Conservation (phyloP, 371 early-diverging fungal genomes). For the Mortierella sp. region DNA sequence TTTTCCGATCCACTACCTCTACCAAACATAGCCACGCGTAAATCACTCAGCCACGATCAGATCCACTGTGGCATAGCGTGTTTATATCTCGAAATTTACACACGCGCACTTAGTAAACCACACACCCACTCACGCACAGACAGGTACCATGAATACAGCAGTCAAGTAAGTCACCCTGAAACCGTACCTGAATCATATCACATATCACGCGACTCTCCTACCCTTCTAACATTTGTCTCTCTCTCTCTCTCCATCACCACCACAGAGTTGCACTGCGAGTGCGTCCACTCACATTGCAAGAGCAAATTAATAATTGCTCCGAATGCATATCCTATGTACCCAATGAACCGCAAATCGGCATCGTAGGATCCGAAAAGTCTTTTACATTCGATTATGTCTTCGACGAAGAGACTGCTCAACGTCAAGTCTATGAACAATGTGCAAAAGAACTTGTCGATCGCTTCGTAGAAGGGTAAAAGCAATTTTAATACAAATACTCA, state of each 20-base stretch:
- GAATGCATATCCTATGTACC: conserved; percentile 78
- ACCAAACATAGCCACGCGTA: background rate
- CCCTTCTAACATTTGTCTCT: background rate
- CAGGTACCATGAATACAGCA: conserved; percentile 46
- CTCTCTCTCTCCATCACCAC: background rate
- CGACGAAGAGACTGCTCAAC: conserved; percentile 76
- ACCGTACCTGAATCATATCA: background rate
- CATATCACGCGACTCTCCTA: background rate
- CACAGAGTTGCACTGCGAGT: conserved; percentile 85
- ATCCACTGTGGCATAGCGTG: background rate
- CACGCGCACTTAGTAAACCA: background rate
- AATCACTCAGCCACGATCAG: background rate
- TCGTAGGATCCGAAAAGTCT: conserved; percentile 72
- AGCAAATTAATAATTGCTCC: conserved; percentile 74
- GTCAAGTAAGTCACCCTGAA: conserved; percentile 49
- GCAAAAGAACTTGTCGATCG: conserved; percentile 83
- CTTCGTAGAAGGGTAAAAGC: conserved; percentile 89
- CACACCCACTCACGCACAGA: background rate
- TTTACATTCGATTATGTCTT: conserved; percentile 93
- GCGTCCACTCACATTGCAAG: conserved; percentile 83
- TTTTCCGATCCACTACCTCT: background rate
- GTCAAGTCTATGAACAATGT: conserved; percentile 74
- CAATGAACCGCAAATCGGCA: conserved; percentile 70
- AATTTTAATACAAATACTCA: background rate
- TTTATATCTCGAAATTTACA: background rate